These are phyloP conservation scores for Tylopilus intermedius DNA, from an alignment of 768 basidiomycete genomes.

Conservation along the genomic window DNA sequence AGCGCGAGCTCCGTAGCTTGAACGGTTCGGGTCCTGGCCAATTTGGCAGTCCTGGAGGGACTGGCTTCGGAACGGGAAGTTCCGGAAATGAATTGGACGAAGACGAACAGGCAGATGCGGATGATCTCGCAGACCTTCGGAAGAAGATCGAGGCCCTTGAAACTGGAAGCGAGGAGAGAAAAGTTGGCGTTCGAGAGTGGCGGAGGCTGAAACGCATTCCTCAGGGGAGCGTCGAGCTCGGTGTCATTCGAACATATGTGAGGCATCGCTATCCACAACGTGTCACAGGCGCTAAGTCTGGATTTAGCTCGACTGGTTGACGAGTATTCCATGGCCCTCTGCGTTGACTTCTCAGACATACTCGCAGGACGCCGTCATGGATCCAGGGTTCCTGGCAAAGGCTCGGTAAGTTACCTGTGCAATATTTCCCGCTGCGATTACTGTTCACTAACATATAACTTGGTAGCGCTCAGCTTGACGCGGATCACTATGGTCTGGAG, in stretches of 20 bases:
- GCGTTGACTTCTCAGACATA: conserved; percentile 16
- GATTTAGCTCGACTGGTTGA: conserved; percentile 76
- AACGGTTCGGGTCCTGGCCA: conserved; percentile 31
- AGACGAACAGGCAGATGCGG: conserved; percentile 75
- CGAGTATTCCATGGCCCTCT: conserved; percentile 78
- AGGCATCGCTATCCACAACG: conserved; percentile 22
- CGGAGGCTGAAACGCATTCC: conserved; percentile 83
- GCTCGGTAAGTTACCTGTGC: conserved; percentile 43
- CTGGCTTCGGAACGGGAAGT: conserved; percentile 25
- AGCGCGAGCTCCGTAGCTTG: conserved; percentile 65
- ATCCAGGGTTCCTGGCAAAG: conserved; percentile 56
- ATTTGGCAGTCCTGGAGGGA: conserved; percentile 6
- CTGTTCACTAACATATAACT: not conserved
- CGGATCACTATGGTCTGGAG: conserved; percentile 88
- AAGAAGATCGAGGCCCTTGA: conserved; percentile 71
- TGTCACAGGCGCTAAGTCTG: conserved; percentile 6
- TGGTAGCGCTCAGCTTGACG: conserved; percentile 62
- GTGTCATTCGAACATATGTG: conserved; percentile 81
- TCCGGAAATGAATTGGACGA: conserved; percentile 57
- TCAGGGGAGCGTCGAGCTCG: conserved; percentile 84
- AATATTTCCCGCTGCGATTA: not conserved
- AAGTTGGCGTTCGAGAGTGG: conserved; percentile 79
- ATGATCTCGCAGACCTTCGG: conserved; percentile 70
- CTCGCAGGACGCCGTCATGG: conserved; percentile 37
- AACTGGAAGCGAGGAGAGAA: conserved; percentile 71